These are phyloP conservation scores for Narthecium ossifragum DNA, from an alignment of 106 monocot genomes.

Conservation along the genomic window DNA sequence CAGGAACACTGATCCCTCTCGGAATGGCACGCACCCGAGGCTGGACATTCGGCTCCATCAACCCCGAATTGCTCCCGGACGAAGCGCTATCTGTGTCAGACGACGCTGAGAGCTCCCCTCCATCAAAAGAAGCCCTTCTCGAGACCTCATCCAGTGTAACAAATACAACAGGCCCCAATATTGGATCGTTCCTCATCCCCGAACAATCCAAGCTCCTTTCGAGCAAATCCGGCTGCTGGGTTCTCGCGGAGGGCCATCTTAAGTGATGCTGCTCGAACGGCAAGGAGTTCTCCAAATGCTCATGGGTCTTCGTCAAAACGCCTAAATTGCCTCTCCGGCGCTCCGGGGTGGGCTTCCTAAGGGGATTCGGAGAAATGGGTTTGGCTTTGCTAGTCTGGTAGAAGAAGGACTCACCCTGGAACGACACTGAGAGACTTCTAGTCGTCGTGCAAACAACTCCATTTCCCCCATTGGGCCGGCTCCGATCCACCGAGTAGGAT, in stretches of 20 bases:
- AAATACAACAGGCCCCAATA: slow-evolving; percentile 45
- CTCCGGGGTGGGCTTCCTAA: slow-evolving; percentile 7
- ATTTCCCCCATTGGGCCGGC: slow-evolving; percentile 19
- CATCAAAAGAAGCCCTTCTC: slow-evolving; percentile 47
- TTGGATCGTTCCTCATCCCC: slow-evolving; percentile 26
- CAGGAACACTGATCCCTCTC: slow-evolving; percentile 56
- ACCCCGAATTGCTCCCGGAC: slow-evolving; percentile 83
- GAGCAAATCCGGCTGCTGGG: slow-evolving; percentile 28
- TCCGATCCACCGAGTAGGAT: slow-evolving; percentile 70
- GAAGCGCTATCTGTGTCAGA: slow-evolving; percentile 88
- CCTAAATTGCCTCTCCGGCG: slow-evolving; percentile 15
- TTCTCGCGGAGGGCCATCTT: slow-evolving; percentile 52
- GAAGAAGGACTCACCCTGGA: slow-evolving; percentile 92
- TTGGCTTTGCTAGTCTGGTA: slow-evolving; percentile 64
- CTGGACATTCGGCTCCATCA: slow-evolving; percentile 10
- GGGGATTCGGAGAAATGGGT: slow-evolving; percentile 20
- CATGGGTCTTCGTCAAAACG: not conserved
- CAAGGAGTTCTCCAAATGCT: slow-evolving; percentile 38
- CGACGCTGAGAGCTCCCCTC: slow-evolving; percentile 33
- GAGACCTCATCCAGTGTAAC: slow-evolving; percentile 48
- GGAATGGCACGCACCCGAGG: slow-evolving; percentile 12
- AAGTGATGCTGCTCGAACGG: slow-evolving; percentile 28
- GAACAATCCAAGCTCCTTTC: slow-evolving; percentile 46
- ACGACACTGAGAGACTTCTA: slow-evolving; percentile 66
- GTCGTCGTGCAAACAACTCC: slow-evolving; percentile 43